phyloP scores from a whole-genome alignment of 2,329 filamentous ascomycete species.

The Lasiodiplodia gonubiensis region DNA sequence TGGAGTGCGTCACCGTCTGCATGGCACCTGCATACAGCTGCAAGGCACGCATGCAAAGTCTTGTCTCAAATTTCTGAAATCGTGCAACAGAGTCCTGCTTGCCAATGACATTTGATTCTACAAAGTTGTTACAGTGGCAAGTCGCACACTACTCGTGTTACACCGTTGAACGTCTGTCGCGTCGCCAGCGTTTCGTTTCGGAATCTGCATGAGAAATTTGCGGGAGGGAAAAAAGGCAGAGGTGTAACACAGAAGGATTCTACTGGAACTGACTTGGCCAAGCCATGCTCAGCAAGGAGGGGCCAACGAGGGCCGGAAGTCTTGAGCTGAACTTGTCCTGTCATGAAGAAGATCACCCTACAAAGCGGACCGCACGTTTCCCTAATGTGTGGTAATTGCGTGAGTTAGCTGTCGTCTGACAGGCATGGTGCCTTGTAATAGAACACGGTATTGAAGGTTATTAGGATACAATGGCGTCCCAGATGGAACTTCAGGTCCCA shows the following conservation, averaged over 20 bases:
- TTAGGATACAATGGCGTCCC: background rate
- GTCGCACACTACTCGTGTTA: background rate
- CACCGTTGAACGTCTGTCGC: background rate
- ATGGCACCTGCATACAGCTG: conserved; percentile 3
- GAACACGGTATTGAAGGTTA: background rate
- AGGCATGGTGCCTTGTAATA: background rate
- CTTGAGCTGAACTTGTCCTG: background rate
- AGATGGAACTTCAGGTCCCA: background rate
- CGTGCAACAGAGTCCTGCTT: background rate
- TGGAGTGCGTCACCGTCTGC: background rate
- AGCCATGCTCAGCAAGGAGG: background rate
- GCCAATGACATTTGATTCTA: background rate
- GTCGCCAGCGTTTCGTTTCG: background rate
- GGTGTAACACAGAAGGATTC: background rate
- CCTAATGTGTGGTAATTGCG: background rate
- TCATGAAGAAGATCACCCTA: background rate
- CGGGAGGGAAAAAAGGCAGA: background rate
- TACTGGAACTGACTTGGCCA: background rate
- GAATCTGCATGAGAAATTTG: background rate
- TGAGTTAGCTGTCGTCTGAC: background rate
- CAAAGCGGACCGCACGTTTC: background rate
- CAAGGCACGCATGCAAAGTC: conserved; percentile 11
- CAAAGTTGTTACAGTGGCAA: background rate
- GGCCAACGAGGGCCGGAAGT: background rate
- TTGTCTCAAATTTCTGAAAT: background rate